phyloP scores from a whole-genome alignment of 129 eudicot species.

The Erigeron canadensis region DNA sequence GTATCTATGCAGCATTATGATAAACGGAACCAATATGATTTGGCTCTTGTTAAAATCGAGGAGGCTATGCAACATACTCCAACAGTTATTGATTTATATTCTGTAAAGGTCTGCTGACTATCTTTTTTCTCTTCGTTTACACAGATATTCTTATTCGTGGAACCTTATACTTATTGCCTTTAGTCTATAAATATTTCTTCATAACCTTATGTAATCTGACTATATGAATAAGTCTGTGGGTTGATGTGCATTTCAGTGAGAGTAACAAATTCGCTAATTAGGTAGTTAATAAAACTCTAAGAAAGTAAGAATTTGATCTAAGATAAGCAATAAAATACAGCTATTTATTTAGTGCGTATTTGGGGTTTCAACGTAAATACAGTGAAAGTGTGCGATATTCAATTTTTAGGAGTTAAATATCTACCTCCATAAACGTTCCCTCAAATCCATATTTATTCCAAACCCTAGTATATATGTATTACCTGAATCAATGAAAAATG shows the following conservation, averaged over 20 bases:
- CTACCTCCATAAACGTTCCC: neutral
- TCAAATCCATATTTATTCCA: neutral
- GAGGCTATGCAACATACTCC: conserved; percentile 94
- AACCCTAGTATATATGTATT: neutral
- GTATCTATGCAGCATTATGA: conserved; percentile 80
- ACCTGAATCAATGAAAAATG: too few species aligned
- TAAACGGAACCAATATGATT: conserved; percentile 66
- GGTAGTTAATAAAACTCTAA: neutral
- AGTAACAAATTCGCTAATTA: neutral
- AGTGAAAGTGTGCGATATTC: neutral
- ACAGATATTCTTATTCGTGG: neutral
- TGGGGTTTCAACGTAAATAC: neutral
- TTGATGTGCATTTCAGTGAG: neutral
- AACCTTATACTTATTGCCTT: neutral
- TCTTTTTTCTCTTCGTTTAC: neutral
- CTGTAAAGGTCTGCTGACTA: conserved; percentile 61
- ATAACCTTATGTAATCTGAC: neutral
- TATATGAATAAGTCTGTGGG: neutral
- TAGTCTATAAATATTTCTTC: neutral
- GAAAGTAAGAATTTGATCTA: too few species aligned
- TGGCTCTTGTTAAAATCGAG: conserved; percentile 73
- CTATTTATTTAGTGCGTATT: neutral
- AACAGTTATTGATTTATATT: conserved; percentile 89
- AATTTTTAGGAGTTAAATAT: neutral
- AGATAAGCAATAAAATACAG: neutral